Percentiles rank a stretch among this genome's conserved stretches.
phyloP scores from a whole-genome alignment of 345 rosid genomes.

The Erysimum cheiranthoides region DNA sequence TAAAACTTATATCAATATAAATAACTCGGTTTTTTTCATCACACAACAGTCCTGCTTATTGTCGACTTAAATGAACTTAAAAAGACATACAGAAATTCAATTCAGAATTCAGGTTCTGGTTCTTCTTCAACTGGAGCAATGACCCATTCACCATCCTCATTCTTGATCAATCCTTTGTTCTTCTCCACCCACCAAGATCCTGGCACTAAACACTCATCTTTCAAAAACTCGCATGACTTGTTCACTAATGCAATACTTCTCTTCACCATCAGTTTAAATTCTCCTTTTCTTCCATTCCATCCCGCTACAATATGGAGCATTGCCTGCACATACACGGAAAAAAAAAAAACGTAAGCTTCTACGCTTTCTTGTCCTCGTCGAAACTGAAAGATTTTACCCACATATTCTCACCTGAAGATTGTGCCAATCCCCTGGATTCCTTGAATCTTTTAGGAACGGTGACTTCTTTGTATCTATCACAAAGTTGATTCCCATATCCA shows the following conservation, averaged over 20 bases:
- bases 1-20: conserved; percentile 27
- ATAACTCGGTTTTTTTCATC: conserved; percentile 21
- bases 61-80: not conserved
- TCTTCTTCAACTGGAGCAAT: conserved; percentile 60
- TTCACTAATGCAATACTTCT: conserved; percentile 88
- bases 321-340: conserved; percentile 52
- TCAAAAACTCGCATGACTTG: conserved; percentile 70
- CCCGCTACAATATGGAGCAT: conserved; percentile 84
- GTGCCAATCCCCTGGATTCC: conserved; percentile 85
- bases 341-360: not conserved
- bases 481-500: conserved; percentile 51
- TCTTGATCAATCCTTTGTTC: conserved; percentile 73
- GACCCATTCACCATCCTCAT: conserved; percentile 70
- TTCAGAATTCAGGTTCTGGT: conserved; percentile 64
- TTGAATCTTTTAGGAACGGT: conserved; percentile 66
- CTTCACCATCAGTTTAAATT: conserved; percentile 70
- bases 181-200: conserved; percentile 92
- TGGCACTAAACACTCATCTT: conserved; percentile 76
- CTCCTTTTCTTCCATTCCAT: conserved; percentile 74
- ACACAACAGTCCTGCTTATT: not conserved
- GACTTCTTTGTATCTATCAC: conserved; percentile 81
- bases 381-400: not conserved
- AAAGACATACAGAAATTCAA: not conserved
- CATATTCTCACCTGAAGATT: conserved; percentile 53
- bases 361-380: not conserved